Percentiles rank a stretch among this genome's conserved stretches.
phyloP scores from a whole-genome alignment of 2,329 filamentous ascomycete genomes.

The Atkinsonella texensis region DNA sequence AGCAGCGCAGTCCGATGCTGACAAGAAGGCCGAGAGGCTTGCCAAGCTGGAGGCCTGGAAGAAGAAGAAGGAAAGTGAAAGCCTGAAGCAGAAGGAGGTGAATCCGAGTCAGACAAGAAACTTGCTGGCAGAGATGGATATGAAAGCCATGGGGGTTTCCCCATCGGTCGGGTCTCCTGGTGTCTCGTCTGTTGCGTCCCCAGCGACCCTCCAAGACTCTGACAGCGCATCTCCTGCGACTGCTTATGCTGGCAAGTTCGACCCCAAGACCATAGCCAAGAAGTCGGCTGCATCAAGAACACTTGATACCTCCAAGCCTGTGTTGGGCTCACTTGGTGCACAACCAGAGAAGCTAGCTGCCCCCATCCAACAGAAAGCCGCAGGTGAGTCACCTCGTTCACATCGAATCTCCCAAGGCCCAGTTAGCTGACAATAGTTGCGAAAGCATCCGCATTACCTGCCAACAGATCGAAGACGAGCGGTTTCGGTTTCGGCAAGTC shows the following conservation, averaged over 20 bases:
- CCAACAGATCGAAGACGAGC: constrained; percentile 62
- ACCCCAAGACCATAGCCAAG: constrained; percentile 76
- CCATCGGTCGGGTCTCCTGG: constrained; percentile 37
- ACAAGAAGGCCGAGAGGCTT: constrained; percentile 65
- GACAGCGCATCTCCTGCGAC: constrained; percentile 38
- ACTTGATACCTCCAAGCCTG: constrained; percentile 36
- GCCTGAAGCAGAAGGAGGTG: constrained; percentile 58
- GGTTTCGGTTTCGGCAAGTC: constrained; percentile 73
- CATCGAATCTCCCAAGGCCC: not conserved
- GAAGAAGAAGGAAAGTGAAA: constrained; percentile 70
- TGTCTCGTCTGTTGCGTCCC: constrained; percentile 37
- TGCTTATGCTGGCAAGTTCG: constrained; percentile 67
- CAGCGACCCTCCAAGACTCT: constrained; percentile 30
- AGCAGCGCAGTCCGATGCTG: constrained; percentile 49
- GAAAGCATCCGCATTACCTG: constrained; percentile 45
- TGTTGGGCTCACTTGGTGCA: constrained; percentile 34
- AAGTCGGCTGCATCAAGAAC: constrained; percentile 54
- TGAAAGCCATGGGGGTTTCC: constrained; percentile 44
- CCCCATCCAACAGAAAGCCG: constrained; percentile 20
- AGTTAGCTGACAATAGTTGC: constrained; percentile 13
- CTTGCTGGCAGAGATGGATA: constrained; percentile 62
- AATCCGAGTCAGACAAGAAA: constrained; percentile 53
- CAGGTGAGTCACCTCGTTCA: constrained; percentile 21
- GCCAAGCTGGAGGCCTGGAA: constrained; percentile 87
- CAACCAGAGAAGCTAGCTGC: constrained; percentile 23